Base-by-base conservation (phyloP, 805 yeast genomes). In the Saccharomycopsis schoenii region DNA sequence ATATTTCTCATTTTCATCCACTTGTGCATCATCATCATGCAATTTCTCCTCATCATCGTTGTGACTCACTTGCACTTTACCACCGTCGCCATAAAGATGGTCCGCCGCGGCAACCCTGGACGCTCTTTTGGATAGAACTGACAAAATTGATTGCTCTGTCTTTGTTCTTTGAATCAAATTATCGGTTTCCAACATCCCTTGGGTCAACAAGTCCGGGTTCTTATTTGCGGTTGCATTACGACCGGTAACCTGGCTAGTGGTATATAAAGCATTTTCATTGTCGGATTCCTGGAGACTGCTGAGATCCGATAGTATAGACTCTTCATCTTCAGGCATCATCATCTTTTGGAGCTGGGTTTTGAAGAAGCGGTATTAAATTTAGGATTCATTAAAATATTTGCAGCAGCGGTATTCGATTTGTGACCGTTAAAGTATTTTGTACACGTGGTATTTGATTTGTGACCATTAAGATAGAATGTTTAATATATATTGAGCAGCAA, bases 111-210 rank as follows among this genome's bases (percentile, higher is more conserved):
- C 56, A 12, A 39, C 40, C 15, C 43, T 25, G 9, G 39, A 17
- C 15, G 63, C 63, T 41, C 63, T 40, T 37, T 19, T n/a, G 14
- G 63, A 61, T n/a, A 61, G 68, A 1, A 74, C 69, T 29, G 69
- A 70, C 37, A 77, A 65, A 50, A 80, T 74, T 1, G 82, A 75
- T 41, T 73, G 73, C 50, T 77, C 68, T 1, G 83, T 78, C 24
- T 71, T 70, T 8, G 75, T 72, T 50, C 84, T 71, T 21, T 67
- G 69, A 47, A 80, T 62, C 1, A 69, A 68, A 34, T 52, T 41
- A 15, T 56, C 58, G 25, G 58, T 47, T 14, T 47, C 34, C 52
- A 47, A 47, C 15, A 21, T 14, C 21, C 25, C 34, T 11, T 24
- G 5, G 1, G 24, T 47, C 34, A 17, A 47, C 6, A n/a, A 10